Base-by-base conservation (phyloP, 1,284 basidiomycete species). In the Phellinidium pouzarii region DNA sequence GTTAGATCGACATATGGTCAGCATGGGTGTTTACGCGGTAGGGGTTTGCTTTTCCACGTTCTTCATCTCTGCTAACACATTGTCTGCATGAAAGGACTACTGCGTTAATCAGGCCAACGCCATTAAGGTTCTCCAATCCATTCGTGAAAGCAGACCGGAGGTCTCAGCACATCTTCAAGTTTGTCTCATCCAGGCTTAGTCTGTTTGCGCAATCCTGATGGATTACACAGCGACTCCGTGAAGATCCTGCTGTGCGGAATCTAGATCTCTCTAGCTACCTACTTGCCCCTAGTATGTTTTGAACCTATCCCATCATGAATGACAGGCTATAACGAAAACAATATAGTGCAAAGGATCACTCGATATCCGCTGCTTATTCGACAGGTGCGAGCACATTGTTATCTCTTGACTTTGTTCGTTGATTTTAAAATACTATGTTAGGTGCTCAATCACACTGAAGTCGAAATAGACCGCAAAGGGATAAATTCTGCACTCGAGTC, bases 191-290 rank as follows among this genome's bases (percentile, higher is more conserved):
- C 31, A 27, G 27, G 48, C 27, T 40, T n/a, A 22, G 36, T 31
- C 22, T 36, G 8, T 1, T 20, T n/a, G 22, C 50, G n/a, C 58
- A 29, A 3, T 26, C 44, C 23, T 43, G 37, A 44, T 42, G 11
- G 19, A 43, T 54, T 17, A 42, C 31, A 12, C 58, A 90, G 84
- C 72, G 70, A 34, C 71, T 92, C 12, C 76, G 86, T 48, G 82
- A 76, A 22, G 82, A 91, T 59, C 84, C 90, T 1, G 69, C 79
- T 1, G 83, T 86, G 3, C 76, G 94, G 48, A 92, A 86, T 59
- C 71, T 98, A 11, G 94, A 97, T 63, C 69, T 98, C 5, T 91
- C 91, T 1, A 91, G 89, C 59, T 97, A 94, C 68, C 69, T 98
- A 31, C 79, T 98, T 4, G 84, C 84, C 17, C 94, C 94, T 0